Conservation (phyloP, 441 rosid species). For the Aquilaria agallochum region DNA sequence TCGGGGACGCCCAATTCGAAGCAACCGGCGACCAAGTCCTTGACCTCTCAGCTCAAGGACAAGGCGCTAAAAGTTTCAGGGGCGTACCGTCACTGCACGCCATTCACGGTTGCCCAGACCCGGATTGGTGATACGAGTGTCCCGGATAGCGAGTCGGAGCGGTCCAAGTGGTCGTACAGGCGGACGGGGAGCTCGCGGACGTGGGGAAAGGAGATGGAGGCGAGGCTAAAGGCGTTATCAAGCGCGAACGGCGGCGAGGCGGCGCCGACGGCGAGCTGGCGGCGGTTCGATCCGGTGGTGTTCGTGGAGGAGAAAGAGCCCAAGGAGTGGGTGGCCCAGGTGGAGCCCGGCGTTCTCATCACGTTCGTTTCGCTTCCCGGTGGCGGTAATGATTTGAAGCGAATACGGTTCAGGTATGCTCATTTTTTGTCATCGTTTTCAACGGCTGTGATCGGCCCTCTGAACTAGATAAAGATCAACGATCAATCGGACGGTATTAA, state of each 20-base stretch:
- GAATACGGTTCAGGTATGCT: constrained; percentile 19
- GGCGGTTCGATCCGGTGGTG: constrained; percentile 71
- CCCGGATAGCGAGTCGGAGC: constrained; percentile 59
- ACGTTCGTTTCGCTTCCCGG: constrained; percentile 21
- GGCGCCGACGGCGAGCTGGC: constrained; percentile 78
- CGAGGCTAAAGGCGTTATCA: constrained; percentile 86
- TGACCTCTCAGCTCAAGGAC: constrained; percentile 86
- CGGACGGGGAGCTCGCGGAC: constrained; percentile 31
- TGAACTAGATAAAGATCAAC: background rate
- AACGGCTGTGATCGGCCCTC: constrained; percentile 1
- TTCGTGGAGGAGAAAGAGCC: constrained; percentile 87
- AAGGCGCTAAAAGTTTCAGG: constrained; percentile 97
- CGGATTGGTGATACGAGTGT: constrained; percentile 33
- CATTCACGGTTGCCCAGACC: constrained; percentile 57
- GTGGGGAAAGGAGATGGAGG: constrained; percentile 97
- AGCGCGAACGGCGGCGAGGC: constrained; percentile 88
- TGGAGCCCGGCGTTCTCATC: constrained; percentile 27
- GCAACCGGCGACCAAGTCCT: constrained; percentile 57
- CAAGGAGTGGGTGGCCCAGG: constrained; percentile 97
- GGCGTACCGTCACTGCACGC: constrained; percentile 82
- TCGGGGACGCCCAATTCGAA: constrained; percentile 19
- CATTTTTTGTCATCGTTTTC: background rate
- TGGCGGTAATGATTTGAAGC: constrained; percentile 23
- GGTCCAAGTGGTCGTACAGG: constrained; percentile 60
- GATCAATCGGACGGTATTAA: constrained; percentile 3